These are phyloP conservation scores for Penicillium sp. DNA, from an alignment of 2,329 filamentous ascomycete genomes.

Conservation along the genomic window DNA sequence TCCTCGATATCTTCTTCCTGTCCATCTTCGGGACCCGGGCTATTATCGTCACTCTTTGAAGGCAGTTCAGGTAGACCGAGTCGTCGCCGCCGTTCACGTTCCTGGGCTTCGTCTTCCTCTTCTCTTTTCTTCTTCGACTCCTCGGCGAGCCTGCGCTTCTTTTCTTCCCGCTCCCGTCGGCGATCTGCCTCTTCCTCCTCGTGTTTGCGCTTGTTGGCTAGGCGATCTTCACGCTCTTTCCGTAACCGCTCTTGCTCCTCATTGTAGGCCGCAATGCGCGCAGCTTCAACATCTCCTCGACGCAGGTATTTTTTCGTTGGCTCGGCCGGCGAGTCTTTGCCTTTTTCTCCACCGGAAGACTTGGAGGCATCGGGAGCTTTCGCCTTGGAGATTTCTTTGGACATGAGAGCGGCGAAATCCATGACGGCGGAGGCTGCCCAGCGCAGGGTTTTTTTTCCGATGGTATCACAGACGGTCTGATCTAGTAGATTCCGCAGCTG, in stretches of 20 bases:
- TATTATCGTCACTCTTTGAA: slow-evolving; percentile 29
- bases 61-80: slow-evolving; percentile 76
- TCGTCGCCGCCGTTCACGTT: slow-evolving; percentile 68
- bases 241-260: slow-evolving; percentile 77
- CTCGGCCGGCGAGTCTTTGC: slow-evolving; percentile 21
- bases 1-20: slow-evolving; percentile 64
- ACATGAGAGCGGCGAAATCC: slow-evolving; percentile 95
- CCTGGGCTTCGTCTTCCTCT: slow-evolving; percentile 70
- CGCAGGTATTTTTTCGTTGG: slow-evolving; percentile 73
- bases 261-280: slow-evolving; percentile 74
- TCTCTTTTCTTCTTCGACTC: slow-evolving; percentile 69
- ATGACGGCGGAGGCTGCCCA: slow-evolving; percentile 51
- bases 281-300: slow-evolving; percentile 80
- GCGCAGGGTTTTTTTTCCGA: background rate
- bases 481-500: background rate
- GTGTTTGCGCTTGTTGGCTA: slow-evolving; percentile 77
- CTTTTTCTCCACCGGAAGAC: slow-evolving; percentile 19
- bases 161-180: slow-evolving; percentile 71
- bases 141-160: slow-evolving; percentile 75
- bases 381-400: slow-evolving; percentile 83
- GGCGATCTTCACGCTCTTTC: slow-evolving; percentile 66
- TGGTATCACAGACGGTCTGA: background rate
- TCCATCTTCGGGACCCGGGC: slow-evolving; percentile 31
- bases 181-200: slow-evolving; percentile 80
- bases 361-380: slow-evolving; percentile 51